Conservation (phyloP, 441 rosid genomes). For the Pelargonium fulgidum region DNA sequence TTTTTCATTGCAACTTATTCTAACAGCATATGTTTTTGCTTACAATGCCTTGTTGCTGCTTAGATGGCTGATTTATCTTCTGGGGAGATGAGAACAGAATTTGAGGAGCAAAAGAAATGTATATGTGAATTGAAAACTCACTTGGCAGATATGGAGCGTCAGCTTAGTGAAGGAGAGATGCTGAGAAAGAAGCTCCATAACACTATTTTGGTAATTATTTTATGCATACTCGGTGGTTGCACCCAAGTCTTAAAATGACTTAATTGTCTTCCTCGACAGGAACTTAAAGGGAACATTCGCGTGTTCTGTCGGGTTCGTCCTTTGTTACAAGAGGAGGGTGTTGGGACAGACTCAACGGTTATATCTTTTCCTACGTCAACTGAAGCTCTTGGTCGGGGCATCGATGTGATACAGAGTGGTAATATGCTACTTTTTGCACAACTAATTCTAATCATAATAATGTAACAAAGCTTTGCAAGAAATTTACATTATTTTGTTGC, state of each 20-base stretch:
- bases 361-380: conserved; percentile 65
- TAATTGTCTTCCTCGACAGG: conserved; percentile 38
- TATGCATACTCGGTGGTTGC: neutral
- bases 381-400: conserved; percentile 74
- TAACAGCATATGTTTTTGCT: too few species aligned
- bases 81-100: conserved; percentile 44
- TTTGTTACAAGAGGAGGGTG: conserved; percentile 68
- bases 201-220: conserved; percentile 63
- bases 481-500: too few species aligned
- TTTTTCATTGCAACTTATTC: neutral
- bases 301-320: conserved; percentile 98
- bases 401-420: conserved; percentile 82
- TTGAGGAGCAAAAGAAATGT: conserved; percentile 45
- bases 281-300: conserved; percentile 92
- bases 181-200: conserved; percentile 86
- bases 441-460: neutral
- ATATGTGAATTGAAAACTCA: conserved; percentile 46
- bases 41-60: conserved; percentile 6
- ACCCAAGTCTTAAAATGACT: neutral
- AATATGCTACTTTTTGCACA: conserved; percentile 16
- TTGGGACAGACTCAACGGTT: conserved; percentile 44
- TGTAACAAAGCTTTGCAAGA: too few species aligned
- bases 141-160: conserved; percentile 55
- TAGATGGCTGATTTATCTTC: conserved; percentile 60
- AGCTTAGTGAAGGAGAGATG: conserved; percentile 69